Evolutionary conservation across 1,284 basidiomycete genomes (phyloP), one percentile per base, ranked within the genome.

Genomic region (Cutaneotrichosporon cutaneum): DNA sequence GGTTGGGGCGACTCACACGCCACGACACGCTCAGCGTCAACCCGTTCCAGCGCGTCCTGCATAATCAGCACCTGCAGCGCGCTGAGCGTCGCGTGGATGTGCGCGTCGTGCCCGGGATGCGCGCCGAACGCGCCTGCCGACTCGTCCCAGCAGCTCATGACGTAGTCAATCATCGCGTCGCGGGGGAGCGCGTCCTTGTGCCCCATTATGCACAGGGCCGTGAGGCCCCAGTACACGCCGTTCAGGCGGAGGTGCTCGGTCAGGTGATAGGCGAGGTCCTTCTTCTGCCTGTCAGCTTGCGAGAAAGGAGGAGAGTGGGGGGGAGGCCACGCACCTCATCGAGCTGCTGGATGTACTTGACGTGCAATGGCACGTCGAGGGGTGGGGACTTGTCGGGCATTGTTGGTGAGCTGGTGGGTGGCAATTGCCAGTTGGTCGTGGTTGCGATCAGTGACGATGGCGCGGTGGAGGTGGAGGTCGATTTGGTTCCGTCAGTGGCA

Each of bases 181-280:
- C 88, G 81, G 67, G 89, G 84, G 22, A 99, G 81, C 0, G 90
- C 90, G 54, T 94, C 88, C 51, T 86, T 82, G 27, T 84, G 85
- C 0, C 84, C 85, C 86, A 99, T 89, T 32, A 94, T 83, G 54
- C 85, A 88, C 3, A 96, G 81, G 0, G 95, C 92, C 0, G 90
- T 92, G 27, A 95, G 82, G 11, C 92, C 95, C 95, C 95, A 99
- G 79, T 98, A 99, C 18, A 98, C 84, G 10, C 94, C 95, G 77
- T 98, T 99, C 80, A 98, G 83, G 10, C 95, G 90, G 9, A 99
- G 84, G 79, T 99, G 95, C 9, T 93, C 85, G 0, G 94, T 96
- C 50, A 95, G 83, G 77, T 98, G 92, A 81, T 97, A 99, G 0
- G 86, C 83, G n/a, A 95, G 83, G 69, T 93, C 91, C 66, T 88